Conservation (phyloP, 768 basidiomycete genomes). For the Cystobasidium onofrii region DNA sequence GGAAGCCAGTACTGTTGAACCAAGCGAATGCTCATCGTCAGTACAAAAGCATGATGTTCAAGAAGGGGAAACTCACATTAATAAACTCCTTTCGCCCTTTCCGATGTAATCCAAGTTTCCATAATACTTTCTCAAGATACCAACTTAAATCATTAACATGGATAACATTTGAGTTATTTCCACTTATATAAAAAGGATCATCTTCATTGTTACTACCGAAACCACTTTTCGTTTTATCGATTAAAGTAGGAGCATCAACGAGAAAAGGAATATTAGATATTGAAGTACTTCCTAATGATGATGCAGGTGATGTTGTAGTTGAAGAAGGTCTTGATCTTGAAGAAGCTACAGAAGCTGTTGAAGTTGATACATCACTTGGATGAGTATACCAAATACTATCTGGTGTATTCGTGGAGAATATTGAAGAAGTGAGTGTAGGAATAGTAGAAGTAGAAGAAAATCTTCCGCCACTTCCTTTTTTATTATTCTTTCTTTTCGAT, state of each 20-base stretch:
- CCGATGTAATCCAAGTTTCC: background rate
- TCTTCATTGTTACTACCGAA: background rate
- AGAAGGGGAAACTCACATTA: slow-evolving; percentile 6
- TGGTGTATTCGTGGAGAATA: too few relatives aligned
- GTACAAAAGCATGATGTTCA: background rate
- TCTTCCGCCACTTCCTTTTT: background rate
- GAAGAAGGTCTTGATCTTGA: too few relatives aligned
- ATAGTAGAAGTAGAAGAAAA: too few relatives aligned
- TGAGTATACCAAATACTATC: too few relatives aligned
- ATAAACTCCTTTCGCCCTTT: slow-evolving; percentile 15
- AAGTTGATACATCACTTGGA: too few relatives aligned
- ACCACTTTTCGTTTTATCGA: background rate
- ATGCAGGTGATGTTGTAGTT: too few relatives aligned
- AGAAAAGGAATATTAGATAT: background rate
- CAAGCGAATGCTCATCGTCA: too few relatives aligned
- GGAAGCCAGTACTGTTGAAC: slow-evolving; percentile 12
- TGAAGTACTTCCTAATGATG: background rate
- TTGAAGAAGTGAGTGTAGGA: background rate
- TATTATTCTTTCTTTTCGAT: background rate
- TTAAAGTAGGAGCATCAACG: background rate
- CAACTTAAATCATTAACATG: background rate
- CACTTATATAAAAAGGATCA: background rate
- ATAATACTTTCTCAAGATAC: background rate
- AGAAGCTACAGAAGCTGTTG: too few relatives aligned
- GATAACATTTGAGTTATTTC: background rate